Percentiles rank a stretch among this genome's conserved stretches.
phyloP scores from a whole-genome alignment of 495 filamentous ascomycete species.

The Penicillium parvum region DNA sequence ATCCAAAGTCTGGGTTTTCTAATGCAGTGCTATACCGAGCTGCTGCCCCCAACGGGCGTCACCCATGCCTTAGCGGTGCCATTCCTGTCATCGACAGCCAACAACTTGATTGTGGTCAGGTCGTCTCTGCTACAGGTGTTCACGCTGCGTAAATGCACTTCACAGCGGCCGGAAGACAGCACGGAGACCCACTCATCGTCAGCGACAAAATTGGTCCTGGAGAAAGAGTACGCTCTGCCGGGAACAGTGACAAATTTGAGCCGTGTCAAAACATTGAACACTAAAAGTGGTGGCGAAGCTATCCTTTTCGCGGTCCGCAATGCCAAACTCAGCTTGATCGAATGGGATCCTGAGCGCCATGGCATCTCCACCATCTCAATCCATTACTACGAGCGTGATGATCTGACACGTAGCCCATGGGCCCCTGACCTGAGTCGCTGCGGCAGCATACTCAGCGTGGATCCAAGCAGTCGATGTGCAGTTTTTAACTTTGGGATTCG shows the following conservation, averaged over 20 bases:
- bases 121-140: conserved; percentile 92
- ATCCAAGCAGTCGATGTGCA: conserved; percentile 89
- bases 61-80: conserved; percentile 78
- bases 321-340: conserved; percentile 86
- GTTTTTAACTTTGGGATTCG: conserved; percentile 84
- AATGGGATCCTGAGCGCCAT: conserved; percentile 84
- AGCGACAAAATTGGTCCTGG: conserved; percentile 74
- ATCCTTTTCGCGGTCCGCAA: conserved; percentile 80
- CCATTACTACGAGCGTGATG: conserved; percentile 96
- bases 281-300: conserved; percentile 77
- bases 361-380: conserved; percentile 83
- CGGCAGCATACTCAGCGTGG: conserved; percentile 76
- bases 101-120: conserved; percentile 83
- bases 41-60: conserved; percentile 88
- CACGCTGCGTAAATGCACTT: conserved; percentile 30
- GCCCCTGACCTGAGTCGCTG: conserved; percentile 61
- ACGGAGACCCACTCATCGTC: conserved; percentile 39
- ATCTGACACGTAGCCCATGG: conserved; percentile 72
- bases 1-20: neutral
- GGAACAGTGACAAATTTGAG: conserved; percentile 81
- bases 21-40: conserved; percentile 85
- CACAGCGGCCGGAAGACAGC: conserved; percentile 42
- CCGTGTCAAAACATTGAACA: conserved; percentile 62
- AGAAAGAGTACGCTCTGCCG: conserved; percentile 75
- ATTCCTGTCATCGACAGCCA: conserved; percentile 68